Percentiles rank a stretch among this genome's conserved stretches.
Evolutionary conservation across 148 eudicot genomes (phyloP).

Genomic region (Nepenthes mirabilis): DNA sequence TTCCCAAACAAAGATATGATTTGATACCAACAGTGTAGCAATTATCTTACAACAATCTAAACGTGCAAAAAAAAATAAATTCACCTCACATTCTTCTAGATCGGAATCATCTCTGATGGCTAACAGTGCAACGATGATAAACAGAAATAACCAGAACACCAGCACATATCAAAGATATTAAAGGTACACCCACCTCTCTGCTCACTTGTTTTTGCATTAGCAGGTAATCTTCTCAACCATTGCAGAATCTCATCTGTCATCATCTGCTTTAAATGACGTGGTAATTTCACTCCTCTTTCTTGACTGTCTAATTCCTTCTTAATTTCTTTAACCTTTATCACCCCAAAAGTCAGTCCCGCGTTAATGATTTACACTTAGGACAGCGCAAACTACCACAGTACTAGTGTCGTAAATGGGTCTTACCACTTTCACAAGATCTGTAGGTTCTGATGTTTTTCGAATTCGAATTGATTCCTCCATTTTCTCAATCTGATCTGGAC

Average conservation of each 20-base stretch:
- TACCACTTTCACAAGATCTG: conserved; percentile 64
- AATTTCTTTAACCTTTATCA: conserved; percentile 42
- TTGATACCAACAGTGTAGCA: no score
- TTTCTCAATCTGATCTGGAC: conserved; percentile 53
- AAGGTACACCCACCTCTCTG: conserved; percentile 49
- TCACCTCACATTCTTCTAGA: no score
- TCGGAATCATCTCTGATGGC: no score
- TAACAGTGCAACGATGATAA: not conserved
- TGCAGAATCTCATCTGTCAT: conserved; percentile 42
- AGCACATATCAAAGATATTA: not conserved
- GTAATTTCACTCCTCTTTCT: conserved; percentile 26
- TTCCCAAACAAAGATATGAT: no score
- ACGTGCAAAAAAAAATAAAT: no score
- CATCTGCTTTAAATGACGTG: conserved; percentile 43
- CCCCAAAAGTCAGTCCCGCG: not conserved
- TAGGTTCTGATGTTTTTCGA: conserved; percentile 58
- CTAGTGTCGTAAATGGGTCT: conserved; percentile 5
- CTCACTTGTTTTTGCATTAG: conserved; percentile 32
- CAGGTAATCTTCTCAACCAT: conserved; percentile 39
- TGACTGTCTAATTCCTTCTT: conserved; percentile 23
- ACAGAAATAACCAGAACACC: not conserved
- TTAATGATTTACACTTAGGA: not conserved
- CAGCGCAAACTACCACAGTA: not conserved
- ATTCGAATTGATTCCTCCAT: conserved; percentile 79
- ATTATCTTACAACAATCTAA: no score